These are phyloP conservation scores for Phalaenopsis equestris DNA, from an alignment of 106 monocot genomes.

Conservation along the genomic window DNA sequence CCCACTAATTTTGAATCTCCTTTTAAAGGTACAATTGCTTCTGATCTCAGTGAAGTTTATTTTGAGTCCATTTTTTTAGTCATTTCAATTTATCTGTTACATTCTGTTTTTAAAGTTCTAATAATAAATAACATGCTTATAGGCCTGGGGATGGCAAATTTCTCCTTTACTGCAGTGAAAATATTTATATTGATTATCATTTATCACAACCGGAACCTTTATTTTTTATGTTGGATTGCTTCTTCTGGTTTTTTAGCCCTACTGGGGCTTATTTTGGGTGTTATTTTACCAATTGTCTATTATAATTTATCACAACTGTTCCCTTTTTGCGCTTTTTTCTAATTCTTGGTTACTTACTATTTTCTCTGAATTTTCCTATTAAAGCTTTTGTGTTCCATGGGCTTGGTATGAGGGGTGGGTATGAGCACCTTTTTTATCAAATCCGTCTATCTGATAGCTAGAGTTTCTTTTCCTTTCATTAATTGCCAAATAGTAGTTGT, in stretches of 20 bases:
- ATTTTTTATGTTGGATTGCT: conserved; percentile 1
- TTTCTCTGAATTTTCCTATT: conserved; percentile 1
- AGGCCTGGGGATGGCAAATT: neutral
- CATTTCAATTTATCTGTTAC: neutral
- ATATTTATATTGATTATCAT: neutral
- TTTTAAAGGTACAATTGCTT: conserved; percentile 56
- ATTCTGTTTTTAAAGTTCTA: neutral
- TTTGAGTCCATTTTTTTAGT: neutral
- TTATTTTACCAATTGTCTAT: neutral
- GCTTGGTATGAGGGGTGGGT: neutral
- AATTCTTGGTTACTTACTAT: neutral
- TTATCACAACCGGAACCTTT: neutral
- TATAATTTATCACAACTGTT: neutral
- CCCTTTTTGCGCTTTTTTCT: neutral
- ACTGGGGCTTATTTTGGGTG: neutral
- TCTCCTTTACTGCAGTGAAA: neutral
- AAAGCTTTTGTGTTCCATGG: neutral
- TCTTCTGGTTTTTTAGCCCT: neutral
- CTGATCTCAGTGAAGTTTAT: neutral
- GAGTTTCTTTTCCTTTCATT: neutral
- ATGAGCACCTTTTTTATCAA: neutral
- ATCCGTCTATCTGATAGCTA: neutral
- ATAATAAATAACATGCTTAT: neutral
- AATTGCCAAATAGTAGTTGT: neutral
- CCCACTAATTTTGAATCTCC: conserved; percentile 65